A percentile compares a stretch with the other conserved stretches of the same genome.
These are phyloP conservation scores for Sphagnum contortum DNA, from an alignment of 225 moss, liverwort and hornwort genomes.

Conservation along the genomic window DNA sequence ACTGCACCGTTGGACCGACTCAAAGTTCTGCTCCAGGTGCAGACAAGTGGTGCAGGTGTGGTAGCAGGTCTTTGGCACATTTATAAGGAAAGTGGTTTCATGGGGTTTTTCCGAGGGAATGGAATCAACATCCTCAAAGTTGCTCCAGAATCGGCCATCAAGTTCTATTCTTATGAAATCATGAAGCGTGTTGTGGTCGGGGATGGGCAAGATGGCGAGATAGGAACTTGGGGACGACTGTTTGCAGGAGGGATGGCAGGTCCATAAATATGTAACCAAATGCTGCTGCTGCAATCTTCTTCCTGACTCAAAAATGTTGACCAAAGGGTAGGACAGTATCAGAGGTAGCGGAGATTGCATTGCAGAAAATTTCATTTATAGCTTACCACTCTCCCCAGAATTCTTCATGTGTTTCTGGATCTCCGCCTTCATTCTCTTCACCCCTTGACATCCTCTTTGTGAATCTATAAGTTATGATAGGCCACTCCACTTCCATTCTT, in stretches of 20 bases:
- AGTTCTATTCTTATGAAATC: slow-evolving; percentile 81
- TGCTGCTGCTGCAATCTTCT: too few species aligned
- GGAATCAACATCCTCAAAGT: slow-evolving; percentile 89
- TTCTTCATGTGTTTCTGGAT: too few species aligned
- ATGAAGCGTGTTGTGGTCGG: slow-evolving; percentile 71
- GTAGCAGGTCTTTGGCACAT: slow-evolving; percentile 66
- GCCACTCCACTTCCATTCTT: too few species aligned
- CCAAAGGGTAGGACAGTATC: too few species aligned
- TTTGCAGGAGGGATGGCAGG: slow-evolving; percentile 80
- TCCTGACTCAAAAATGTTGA: too few species aligned
- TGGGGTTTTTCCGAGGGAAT: slow-evolving; percentile 87
- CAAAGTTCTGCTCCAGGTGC: slow-evolving; percentile 87
- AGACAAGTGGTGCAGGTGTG: slow-evolving; percentile 54
- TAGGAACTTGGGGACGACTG: slow-evolving; percentile 63
- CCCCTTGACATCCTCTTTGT: too few species aligned
- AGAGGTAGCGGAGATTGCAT: too few species aligned
- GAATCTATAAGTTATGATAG: too few species aligned
- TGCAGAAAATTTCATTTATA: too few species aligned
- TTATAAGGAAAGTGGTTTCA: slow-evolving; percentile 62
- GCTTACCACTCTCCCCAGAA: too few species aligned
- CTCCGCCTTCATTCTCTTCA: too few species aligned
- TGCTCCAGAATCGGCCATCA: slow-evolving; percentile 83
- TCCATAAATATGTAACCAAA: background rate
- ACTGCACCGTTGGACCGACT: slow-evolving; percentile 94
- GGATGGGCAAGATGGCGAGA: slow-evolving; percentile 53